A percentile compares a stretch with the other conserved stretches of the same genome.
These are phyloP conservation scores for Macrolepiota dolichaula DNA, from an alignment of 768 basidiomycete genomes.

Conservation along the genomic window DNA sequence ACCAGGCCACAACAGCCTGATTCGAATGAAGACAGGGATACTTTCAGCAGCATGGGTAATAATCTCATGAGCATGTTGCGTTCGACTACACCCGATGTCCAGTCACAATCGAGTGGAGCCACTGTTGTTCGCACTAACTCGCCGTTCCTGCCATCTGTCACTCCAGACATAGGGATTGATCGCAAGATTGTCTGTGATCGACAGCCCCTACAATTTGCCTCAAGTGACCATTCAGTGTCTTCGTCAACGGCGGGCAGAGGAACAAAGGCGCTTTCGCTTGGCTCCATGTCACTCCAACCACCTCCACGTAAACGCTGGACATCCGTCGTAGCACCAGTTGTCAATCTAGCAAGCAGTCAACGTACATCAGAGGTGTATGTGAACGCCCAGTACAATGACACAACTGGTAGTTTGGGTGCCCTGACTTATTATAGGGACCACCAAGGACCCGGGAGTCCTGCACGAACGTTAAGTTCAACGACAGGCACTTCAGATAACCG, in stretches of 20 bases:
- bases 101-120: constrained; percentile 20
- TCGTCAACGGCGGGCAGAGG: constrained; percentile 21
- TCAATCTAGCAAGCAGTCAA: constrained; percentile 1
- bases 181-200: constrained; percentile 29
- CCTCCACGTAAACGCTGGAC: constrained; percentile 50
- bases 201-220: constrained; percentile 21
- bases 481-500: constrained; percentile 37
- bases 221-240: constrained; percentile 26
- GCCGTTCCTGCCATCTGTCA: constrained; percentile 28
- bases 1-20: constrained; percentile 28
- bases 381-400: constrained; percentile 7
- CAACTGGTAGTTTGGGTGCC: constrained; percentile 5
- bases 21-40: constrained; percentile 38
- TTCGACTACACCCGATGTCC: constrained; percentile 31
- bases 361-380: constrained; percentile 16
- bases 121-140: constrained; percentile 26
- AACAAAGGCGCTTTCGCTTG: constrained; percentile 30
- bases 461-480: constrained; percentile 21
- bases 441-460: constrained; percentile 16
- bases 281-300: constrained; percentile 39
- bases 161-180: constrained; percentile 31
- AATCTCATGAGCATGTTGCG: constrained; percentile 53
- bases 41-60: constrained; percentile 53
- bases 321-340: constrained; percentile 7
- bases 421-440: constrained; percentile 5